phyloP scores from a whole-genome alignment of 1,284 basidiomycete genomes.

The Ganoderma lucidum region DNA sequence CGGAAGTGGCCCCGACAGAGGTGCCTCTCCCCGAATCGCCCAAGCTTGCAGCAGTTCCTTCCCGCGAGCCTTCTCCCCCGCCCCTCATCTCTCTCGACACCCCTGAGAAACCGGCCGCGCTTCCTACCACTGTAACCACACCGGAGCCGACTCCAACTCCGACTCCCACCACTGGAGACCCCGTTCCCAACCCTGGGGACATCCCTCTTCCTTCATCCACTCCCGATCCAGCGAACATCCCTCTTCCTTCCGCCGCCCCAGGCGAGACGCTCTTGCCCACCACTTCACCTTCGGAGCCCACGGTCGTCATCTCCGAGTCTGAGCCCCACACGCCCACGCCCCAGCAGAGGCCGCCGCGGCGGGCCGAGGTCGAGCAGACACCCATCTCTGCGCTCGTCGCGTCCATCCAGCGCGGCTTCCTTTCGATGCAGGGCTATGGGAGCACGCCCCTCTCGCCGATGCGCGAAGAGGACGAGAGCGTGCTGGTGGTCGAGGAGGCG shows the following conservation, averaged over 20 bases:
- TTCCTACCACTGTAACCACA: background rate
- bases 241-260: slow-evolving; percentile 22
- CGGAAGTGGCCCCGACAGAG: slow-evolving; percentile 24
- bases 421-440: slow-evolving; percentile 51
- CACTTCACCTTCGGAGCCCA: slow-evolving; percentile 5
- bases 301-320: slow-evolving; percentile 11
- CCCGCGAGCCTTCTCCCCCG: slow-evolving; percentile 7
- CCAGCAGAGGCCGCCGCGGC: slow-evolving; percentile 19
- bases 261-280: background rate
- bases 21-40: slow-evolving; percentile 32
- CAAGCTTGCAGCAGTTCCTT: slow-evolving; percentile 3
- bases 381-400: slow-evolving; percentile 74
- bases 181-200: slow-evolving; percentile 8
- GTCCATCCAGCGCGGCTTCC: slow-evolving; percentile 74
- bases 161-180: background rate
- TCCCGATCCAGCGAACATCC: slow-evolving; percentile 16
- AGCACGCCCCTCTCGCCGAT: slow-evolving; percentile 27
- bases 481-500: slow-evolving; percentile 12
- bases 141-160: background rate
- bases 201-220: slow-evolving; percentile 17
- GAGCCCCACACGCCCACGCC: slow-evolving; percentile 23
- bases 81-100: slow-evolving; percentile 13
- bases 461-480: slow-evolving; percentile 27
- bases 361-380: slow-evolving; percentile 47
- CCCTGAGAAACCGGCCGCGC: background rate